Base-by-base conservation (phyloP, 805 yeast species). In the Dipodascus geniculatus region DNA sequence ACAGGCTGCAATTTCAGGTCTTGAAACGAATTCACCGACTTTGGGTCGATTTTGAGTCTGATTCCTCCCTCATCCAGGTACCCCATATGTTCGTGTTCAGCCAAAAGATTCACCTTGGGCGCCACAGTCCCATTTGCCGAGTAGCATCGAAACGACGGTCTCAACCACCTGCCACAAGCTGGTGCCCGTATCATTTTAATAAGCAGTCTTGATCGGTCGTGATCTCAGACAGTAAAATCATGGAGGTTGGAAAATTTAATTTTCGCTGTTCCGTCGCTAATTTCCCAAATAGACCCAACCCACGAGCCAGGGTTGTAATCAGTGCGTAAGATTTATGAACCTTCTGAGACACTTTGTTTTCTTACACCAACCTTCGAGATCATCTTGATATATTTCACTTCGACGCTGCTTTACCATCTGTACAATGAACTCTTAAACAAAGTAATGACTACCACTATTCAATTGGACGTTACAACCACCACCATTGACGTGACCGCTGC, bases 41-140 rank as follows among this genome's bases (percentile, higher is more conserved):
- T 54, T 1, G 69, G 69, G 44, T 65, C 67, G 11, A 58, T 51
- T 22, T 55, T 51, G 6, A 61, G 51, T 17, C 48, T 48, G 20
- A 51, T 23, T n/a, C 48, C 48, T 20, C 48, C 28, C 16, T 31
- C 19, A 2, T 28, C 53, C 42, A 28, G 11, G 33, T 6, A 28
- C 9, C 33, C 33, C 24, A 11, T 17, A n/a, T 48, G 52, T 51
- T 51, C 22, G 16, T 11, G 22, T 22, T 51, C 22, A 42, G 35
- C 11, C 16, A 28, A 11, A 28, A 28, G 33, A 11, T n/a, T n/a
- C n/a, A n/a, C n/a, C n/a, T n/a, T n/a, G n/a, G n/a, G n/a, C n/a
- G n/a, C n/a, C n/a, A n/a, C n/a, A n/a, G n/a, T n/a, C n/a, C 33
- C 33, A 11, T 6, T 11, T 28, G 33, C 6, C 6, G 33, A 28